These are phyloP conservation scores for Polymyxa betae DNA, from an alignment of 208 protist genomes.

Conservation along the genomic window DNA sequence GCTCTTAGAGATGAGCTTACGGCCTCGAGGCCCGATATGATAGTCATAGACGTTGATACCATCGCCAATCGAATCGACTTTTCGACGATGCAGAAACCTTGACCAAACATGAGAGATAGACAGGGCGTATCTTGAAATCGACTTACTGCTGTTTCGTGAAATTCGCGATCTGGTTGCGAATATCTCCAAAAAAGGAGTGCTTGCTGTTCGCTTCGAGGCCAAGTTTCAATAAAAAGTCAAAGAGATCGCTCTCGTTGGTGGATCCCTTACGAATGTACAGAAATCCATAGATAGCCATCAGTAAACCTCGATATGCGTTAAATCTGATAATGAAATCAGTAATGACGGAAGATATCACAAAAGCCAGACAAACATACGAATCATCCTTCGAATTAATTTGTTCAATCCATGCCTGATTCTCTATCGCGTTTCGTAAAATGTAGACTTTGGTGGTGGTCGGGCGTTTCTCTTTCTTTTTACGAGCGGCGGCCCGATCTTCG, in stretches of 20 bases:
- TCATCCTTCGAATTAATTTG: background rate
- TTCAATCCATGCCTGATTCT: background rate
- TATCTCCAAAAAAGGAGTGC: background rate
- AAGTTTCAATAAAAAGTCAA: background rate
- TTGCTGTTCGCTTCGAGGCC: background rate
- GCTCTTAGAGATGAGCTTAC: background rate
- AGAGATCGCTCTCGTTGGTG: background rate
- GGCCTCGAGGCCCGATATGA: background rate
- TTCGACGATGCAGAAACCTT: background rate
- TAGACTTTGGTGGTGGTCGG: background rate
- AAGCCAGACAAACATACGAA: background rate
- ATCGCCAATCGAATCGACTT: background rate
- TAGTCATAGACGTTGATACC: background rate
- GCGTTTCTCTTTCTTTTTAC: background rate
- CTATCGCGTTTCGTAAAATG: background rate
- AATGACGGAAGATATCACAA: background rate
- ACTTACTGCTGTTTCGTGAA: background rate
- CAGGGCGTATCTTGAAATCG: too few relatives aligned
- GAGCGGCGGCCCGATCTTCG: background rate
- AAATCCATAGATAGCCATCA: background rate
- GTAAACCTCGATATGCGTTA: background rate
- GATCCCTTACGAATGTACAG: background rate
- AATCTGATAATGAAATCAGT: background rate
- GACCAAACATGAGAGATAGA: too few relatives aligned
- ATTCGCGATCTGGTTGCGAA: background rate